Percentiles rank a stretch among this genome's conserved stretches.
phyloP scores from a whole-genome alignment of 1,284 basidiomycete species.

The Papiliotrema fonsecae region DNA sequence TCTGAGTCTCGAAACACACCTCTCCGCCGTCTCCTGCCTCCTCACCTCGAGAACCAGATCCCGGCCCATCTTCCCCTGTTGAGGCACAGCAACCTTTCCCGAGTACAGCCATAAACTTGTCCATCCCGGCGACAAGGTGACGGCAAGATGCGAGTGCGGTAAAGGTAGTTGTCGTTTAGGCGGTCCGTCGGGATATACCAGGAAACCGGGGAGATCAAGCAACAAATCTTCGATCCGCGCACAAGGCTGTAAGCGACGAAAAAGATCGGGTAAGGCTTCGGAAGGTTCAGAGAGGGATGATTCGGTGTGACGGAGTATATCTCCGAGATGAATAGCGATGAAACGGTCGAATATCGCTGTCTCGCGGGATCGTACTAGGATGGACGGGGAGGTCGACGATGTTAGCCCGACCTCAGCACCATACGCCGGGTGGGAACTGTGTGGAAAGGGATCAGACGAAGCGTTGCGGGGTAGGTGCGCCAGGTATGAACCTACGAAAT shows the following conservation, averaged over 20 bases:
- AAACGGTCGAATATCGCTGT: constrained; percentile 41
- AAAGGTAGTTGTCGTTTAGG: constrained; percentile 20
- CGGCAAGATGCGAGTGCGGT: constrained; percentile 21
- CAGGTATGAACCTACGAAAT: constrained; percentile 19
- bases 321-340: constrained; percentile 37
- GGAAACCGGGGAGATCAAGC: constrained; percentile 15
- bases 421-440: constrained; percentile 8
- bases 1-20: constrained; percentile 18
- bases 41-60: constrained; percentile 33
- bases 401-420: too few species aligned
- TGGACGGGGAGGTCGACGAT: constrained; percentile 15
- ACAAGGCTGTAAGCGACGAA: constrained; percentile 33
- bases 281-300: constrained; percentile 29
- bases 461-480: constrained; percentile 16
- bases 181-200: constrained; percentile 13
- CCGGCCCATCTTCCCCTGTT: constrained; percentile 8
- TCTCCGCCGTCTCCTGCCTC: constrained; percentile 20
- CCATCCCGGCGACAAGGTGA: constrained; percentile 36
- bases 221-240: constrained; percentile 41
- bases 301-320: constrained; percentile 33
- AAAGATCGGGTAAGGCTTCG: constrained; percentile 29
- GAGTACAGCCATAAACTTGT: constrained; percentile 24
- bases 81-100: constrained; percentile 10
- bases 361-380: constrained; percentile 30
- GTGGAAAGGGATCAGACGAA: constrained; percentile 30